phyloP scores from a whole-genome alignment of 2,329 filamentous ascomycete genomes.

The Peltaster fructicola region DNA sequence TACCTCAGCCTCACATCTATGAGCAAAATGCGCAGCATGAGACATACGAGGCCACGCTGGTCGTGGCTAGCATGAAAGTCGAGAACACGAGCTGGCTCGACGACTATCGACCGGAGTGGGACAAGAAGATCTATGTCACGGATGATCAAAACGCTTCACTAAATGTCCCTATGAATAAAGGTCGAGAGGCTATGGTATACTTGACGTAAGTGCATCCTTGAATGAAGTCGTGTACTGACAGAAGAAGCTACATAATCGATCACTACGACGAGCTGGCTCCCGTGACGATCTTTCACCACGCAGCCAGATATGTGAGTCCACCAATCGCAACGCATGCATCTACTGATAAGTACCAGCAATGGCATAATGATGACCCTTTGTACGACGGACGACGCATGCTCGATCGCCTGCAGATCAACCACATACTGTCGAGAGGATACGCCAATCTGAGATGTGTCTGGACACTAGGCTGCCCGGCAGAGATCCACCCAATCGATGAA shows the following conservation, averaged over 20 bases:
- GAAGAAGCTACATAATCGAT: conserved; percentile 29
- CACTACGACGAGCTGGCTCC: conserved; percentile 38
- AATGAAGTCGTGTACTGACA: background rate
- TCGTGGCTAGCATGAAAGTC: conserved; percentile 21
- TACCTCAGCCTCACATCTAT: background rate
- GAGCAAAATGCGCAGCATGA: conserved; percentile 1
- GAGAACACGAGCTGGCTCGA: conserved; percentile 26
- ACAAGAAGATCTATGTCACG: conserved; percentile 26
- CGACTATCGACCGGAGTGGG: conserved; percentile 21
- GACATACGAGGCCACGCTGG: conserved; percentile 6
- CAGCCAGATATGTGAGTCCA: conserved; percentile 34
- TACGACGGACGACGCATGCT: conserved; percentile 34
- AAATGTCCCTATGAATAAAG: conserved; percentile 30
- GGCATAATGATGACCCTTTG: conserved; percentile 36
- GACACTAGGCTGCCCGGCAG: conserved; percentile 33
- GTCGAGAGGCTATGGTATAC: conserved; percentile 32
- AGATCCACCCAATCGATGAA: conserved; percentile 29
- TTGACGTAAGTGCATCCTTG: conserved; percentile 22
- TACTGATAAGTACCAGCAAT: too few relatives aligned
- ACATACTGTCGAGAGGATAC: conserved; percentile 33
- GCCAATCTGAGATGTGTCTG: conserved; percentile 37
- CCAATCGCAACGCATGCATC: too few relatives aligned
- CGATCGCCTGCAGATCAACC: conserved; percentile 29
- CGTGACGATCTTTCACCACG: conserved; percentile 41
- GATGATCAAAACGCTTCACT: conserved; percentile 22